Evolutionary conservation across 116 monocot genomes (phyloP), one percentile per base, ranked within the genome.

Genomic region (Cymodocea nodosa): DNA sequence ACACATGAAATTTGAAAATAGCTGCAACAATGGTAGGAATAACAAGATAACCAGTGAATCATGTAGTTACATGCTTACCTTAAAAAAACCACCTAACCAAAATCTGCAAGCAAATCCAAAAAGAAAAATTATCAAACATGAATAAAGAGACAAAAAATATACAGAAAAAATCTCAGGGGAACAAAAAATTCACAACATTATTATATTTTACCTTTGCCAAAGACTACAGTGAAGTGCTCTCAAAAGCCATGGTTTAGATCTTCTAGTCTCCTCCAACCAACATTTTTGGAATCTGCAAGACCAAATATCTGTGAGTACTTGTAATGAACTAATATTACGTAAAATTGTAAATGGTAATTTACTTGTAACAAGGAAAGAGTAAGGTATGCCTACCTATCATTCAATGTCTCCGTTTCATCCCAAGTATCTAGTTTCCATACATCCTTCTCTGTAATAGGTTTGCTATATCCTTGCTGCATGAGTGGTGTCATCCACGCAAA

Each of bases 401-500:
- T 53, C 59, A 98, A 67, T 63, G 86, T 98, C 62, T 98, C 98
- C 1, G 98, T 92, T 64, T 82, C 70, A 82, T 98, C 98, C 98
- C 98, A 92, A 66, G 82, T 68, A 78, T 98, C 98, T 77, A 98
- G 70, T 72, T 89, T 91, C 98, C 98, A 98, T 22, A 92, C 82
- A 81, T 98, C 98, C 75, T 92, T 98, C 70, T 98, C 98, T 65
- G 89, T 98, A 34, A 98, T 82, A 59, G 92, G 89, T 62, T 71
- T 81, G 59, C 82, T 91, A 59, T 76, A 98, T 25, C 98, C 98
- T 73, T 77, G 77, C 82, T 86, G 66, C 92, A 98, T 91, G 59
- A 98, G 78, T 18, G 98, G 98, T 57, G 98, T 92, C 75, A 98
- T 82, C 98, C 98, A 98, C 68, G 78, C 60, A 74, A 98, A 98